These are phyloP conservation scores for Puccinia hordei DNA, from an alignment of 1,284 basidiomycete genomes.

Conservation along the genomic window DNA sequence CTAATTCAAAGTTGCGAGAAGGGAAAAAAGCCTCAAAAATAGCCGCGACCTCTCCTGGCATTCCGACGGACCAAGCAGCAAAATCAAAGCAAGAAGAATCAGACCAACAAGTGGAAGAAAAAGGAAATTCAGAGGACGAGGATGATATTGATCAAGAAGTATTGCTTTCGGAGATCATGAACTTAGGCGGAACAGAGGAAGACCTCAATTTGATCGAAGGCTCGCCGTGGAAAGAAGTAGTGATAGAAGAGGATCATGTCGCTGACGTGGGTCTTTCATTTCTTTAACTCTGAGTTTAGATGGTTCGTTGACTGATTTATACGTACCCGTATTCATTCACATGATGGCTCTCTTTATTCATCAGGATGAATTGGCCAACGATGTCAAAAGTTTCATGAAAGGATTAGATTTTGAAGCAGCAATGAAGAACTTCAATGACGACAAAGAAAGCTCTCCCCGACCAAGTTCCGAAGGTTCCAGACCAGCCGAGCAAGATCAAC, in stretches of 20 bases:
- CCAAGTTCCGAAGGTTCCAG: not conserved
- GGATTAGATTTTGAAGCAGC: conserved; percentile 16
- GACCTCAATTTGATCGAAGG: conserved; percentile 14
- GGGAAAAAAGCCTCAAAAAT: no score
- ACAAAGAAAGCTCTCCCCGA: not conserved
- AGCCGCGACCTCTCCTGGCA: not conserved
- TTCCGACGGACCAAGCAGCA: not conserved
- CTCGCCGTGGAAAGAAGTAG: not conserved
- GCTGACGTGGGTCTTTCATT: conserved; percentile 3
- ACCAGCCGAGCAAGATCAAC: no score
- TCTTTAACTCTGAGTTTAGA: not conserved
- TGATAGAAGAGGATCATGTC: not conserved
- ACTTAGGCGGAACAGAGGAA: not conserved
- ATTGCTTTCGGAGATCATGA: conserved; percentile 16
- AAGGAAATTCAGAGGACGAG: not conserved
- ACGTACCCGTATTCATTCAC: not conserved
- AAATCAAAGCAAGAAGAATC: not conserved
- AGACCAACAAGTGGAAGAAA: not conserved
- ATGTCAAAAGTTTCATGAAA: conserved; percentile 25
- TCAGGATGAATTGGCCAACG: not conserved
- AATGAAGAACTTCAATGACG: not conserved
- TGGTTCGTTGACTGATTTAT: not conserved
- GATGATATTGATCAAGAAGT: not conserved
- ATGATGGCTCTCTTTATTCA: not conserved
- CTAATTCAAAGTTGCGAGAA: no score